A percentile compares a stretch with the other conserved stretches of the same genome.
phyloP scores from a whole-genome alignment of 805 yeast species.

The Candida berthetii region DNA sequence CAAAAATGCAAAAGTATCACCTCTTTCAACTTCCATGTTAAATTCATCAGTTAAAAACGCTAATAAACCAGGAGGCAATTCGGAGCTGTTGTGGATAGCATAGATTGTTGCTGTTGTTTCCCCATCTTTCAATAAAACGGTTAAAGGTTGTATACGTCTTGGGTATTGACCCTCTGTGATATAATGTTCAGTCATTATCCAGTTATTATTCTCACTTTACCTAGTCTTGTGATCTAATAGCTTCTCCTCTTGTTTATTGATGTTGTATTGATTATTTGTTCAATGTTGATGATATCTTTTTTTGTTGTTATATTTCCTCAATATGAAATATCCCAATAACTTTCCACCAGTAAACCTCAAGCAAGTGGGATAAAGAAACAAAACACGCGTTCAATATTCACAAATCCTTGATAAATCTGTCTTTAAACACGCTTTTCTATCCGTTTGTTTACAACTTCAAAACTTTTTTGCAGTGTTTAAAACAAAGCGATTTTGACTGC shows the following conservation, averaged over 20 bases:
- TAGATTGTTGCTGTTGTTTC: slow-evolving; percentile 91
- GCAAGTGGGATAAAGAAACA: too few species aligned
- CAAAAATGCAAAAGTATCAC: slow-evolving; percentile 82
- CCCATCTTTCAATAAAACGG: slow-evolving; percentile 78
- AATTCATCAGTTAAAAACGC: slow-evolving; percentile 87
- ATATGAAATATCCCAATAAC: too few species aligned
- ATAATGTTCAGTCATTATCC: not conserved
- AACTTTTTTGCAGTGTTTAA: not conserved
- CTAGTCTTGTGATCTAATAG: too few species aligned
- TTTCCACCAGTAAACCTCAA: too few species aligned
- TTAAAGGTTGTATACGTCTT: slow-evolving; percentile 45
- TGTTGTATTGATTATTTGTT: too few species aligned
- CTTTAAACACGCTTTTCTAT: not conserved
- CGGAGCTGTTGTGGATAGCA: slow-evolving; percentile 64
- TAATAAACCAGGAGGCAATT: slow-evolving; percentile 71
- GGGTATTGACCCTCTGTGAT: slow-evolving; percentile 17
- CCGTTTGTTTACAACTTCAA: not conserved
- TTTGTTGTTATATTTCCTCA: too few species aligned
- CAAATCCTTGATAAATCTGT: not conserved
- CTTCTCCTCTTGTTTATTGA: too few species aligned
- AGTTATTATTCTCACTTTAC: too few species aligned
- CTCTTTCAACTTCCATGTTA: slow-evolving; percentile 86
- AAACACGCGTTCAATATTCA: not conserved
- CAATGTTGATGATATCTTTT: too few species aligned
- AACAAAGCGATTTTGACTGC: not conserved